Conservation (phyloP, 768 basidiomycete species). For the Mycena rebaudengoi region DNA sequence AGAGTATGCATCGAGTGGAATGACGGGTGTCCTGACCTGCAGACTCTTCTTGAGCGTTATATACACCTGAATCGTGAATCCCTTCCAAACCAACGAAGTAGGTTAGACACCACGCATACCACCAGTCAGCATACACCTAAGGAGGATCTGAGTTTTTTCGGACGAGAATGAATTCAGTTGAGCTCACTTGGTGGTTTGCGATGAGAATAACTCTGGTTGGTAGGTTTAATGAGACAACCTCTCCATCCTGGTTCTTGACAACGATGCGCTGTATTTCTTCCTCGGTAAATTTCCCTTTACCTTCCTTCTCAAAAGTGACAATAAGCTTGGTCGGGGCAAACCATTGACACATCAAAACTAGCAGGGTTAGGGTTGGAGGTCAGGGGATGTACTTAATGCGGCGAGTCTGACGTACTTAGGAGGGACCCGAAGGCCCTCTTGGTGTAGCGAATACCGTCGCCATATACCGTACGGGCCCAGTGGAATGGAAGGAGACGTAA, state of each 20-base stretch:
- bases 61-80: constrained; percentile 76
- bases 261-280: constrained; percentile 68
- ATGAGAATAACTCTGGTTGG: constrained; percentile 86
- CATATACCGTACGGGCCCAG: constrained; percentile 64
- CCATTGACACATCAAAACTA: constrained; percentile 83
- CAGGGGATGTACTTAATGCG: neutral
- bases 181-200: constrained; percentile 91
- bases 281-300: constrained; percentile 67
- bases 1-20: neutral
- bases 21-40: constrained; percentile 54
- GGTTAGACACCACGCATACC: constrained; percentile 87
- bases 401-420: constrained; percentile 59
- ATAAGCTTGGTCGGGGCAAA: constrained; percentile 81
- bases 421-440: constrained; percentile 85
- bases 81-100: constrained; percentile 72
- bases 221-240: constrained; percentile 67
- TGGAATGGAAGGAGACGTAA: constrained; percentile 70
- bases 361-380: neutral
- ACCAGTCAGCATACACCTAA: constrained; percentile 87
- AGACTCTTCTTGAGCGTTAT: constrained; percentile 95
- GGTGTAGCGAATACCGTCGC: constrained; percentile 77
- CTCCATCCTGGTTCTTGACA: constrained; percentile 63
- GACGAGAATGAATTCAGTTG: constrained; percentile 23
- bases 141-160: neutral
- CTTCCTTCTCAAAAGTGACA: constrained; percentile 78